Percentiles rank a stretch among this genome's conserved stretches.
phyloP scores from a whole-genome alignment of 2,329 filamentous ascomycete species.

The Monilinia vaccinii-corymbosi region DNA sequence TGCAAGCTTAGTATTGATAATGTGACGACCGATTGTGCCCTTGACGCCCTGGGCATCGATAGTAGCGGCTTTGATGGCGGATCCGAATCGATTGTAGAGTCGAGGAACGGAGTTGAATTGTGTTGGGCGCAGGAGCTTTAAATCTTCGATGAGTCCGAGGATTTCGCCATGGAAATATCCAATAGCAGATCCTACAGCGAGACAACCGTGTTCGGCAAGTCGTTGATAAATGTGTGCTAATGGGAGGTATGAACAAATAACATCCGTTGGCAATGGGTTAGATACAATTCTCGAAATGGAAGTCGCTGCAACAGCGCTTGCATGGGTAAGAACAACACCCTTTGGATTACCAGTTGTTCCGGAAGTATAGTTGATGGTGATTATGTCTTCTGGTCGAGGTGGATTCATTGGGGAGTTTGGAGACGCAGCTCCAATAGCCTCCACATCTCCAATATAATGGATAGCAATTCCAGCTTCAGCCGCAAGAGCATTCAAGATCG shows the following conservation, averaged over 20 bases:
- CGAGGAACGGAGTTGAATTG: conserved; percentile 82
- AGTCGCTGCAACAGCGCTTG: conserved; percentile 67
- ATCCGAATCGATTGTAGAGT: conserved; percentile 83
- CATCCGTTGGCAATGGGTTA: conserved; percentile 44
- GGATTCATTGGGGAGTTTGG: conserved; percentile 55
- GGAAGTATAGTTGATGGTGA: conserved; percentile 88
- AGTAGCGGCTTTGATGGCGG: conserved; percentile 70
- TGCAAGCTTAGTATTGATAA: conserved; percentile 72
- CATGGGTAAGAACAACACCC: conserved; percentile 75
- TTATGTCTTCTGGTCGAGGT: conserved; percentile 63
- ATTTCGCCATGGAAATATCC: conserved; percentile 96
- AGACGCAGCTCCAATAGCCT: conserved; percentile 67
- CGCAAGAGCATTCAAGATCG: conserved; percentile 68
- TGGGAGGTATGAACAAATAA: conserved; percentile 79
- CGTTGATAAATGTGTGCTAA: conserved; percentile 92
- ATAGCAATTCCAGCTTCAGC: conserved; percentile 66
- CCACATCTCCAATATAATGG: conserved; percentile 71
- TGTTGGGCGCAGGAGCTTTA: conserved; percentile 79
- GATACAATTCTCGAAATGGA: conserved; percentile 48
- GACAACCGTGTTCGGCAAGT: conserved; percentile 65
- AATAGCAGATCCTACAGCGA: conserved; percentile 64
- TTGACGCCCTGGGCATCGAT: conserved; percentile 70
- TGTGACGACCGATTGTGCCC: conserved; percentile 70
- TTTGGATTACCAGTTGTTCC: conserved; percentile 78
- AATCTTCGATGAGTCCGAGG: conserved; percentile 74